Conservation (phyloP, 495 filamentous ascomycete species). For the Penicillium angulare region DNA sequence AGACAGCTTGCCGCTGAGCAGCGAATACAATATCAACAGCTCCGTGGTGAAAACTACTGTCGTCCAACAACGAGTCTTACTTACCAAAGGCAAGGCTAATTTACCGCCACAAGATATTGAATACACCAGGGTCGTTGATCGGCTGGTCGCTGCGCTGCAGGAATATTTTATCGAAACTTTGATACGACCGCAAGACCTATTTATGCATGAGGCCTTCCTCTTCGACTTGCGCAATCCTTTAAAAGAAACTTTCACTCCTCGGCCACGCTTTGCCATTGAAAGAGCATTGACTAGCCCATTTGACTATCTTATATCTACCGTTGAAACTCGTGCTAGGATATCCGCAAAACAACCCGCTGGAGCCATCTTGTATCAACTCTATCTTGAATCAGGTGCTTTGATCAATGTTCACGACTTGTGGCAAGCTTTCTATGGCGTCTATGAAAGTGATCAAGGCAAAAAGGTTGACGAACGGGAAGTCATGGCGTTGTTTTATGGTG, state of each 20-base stretch:
- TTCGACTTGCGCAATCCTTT: constrained; percentile 79
- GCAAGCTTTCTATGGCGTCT: constrained; percentile 78
- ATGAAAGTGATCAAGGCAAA: constrained; percentile 60
- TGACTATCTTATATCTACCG: constrained; percentile 78
- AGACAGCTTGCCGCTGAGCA: constrained; percentile 56
- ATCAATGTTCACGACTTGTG: constrained; percentile 90
- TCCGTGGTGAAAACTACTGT: constrained; percentile 78
- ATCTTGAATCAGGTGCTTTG: constrained; percentile 81
- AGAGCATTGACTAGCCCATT: constrained; percentile 76
- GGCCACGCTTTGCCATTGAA: constrained; percentile 74
- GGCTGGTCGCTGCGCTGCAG: constrained; percentile 55
- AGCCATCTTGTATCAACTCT: constrained; percentile 85
- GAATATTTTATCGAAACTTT: constrained; percentile 52
- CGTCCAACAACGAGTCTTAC: constrained; percentile 79
- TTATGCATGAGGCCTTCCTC: constrained; percentile 78
- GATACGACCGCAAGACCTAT: constrained; percentile 59
- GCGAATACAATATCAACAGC: constrained; percentile 70
- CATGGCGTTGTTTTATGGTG: constrained; percentile 76
- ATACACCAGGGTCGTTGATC: constrained; percentile 73
- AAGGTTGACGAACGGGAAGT: constrained; percentile 48
- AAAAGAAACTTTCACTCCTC: constrained; percentile 78
- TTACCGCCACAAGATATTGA: constrained; percentile 71
- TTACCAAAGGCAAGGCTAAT: constrained; percentile 75
- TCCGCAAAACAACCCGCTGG: constrained; percentile 70
- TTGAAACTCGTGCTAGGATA: constrained; percentile 28